phyloP scores from a whole-genome alignment of 2,329 filamentous ascomycete species.

The Trichoderma koningii region DNA sequence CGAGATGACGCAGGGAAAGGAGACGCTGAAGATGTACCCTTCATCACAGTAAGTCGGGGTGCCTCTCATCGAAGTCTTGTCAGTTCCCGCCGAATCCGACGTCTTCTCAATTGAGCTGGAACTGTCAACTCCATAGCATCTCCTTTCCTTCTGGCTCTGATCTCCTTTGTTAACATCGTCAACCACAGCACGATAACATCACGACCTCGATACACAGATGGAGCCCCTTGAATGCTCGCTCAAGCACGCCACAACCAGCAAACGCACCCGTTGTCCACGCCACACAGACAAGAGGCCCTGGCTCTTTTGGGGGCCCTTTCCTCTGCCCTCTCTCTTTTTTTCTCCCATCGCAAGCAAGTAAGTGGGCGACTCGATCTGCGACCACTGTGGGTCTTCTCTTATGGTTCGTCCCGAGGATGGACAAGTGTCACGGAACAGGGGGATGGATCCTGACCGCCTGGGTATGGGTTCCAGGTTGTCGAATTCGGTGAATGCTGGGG shows the following conservation, averaged over 20 bases:
- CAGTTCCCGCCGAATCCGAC: background rate
- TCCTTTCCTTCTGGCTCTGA: constrained; percentile 13
- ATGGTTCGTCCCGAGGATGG: constrained; percentile 44
- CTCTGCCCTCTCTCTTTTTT: background rate
- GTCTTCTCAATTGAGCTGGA: constrained; percentile 30
- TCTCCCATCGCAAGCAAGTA: constrained; percentile 26
- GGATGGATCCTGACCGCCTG: constrained; percentile 36
- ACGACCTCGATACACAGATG: constrained; percentile 28
- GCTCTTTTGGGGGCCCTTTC: constrained; percentile 1
- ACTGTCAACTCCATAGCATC: background rate
- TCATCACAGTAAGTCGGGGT: background rate
- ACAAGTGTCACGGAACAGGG: constrained; percentile 43
- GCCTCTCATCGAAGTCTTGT: background rate
- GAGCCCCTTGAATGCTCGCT: constrained; percentile 27
- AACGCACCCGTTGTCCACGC: constrained; percentile 33
- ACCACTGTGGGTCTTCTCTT: constrained; percentile 42
- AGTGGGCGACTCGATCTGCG: constrained; percentile 44
- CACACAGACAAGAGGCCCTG: constrained; percentile 32
- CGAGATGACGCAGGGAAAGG: constrained; percentile 11
- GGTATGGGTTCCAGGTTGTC: constrained; percentile 33
- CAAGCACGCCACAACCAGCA: constrained; percentile 36
- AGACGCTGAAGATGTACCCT: background rate
- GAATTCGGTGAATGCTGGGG: constrained; percentile 43
- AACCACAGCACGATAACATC: constrained; percentile 12
- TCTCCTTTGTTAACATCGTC: constrained; percentile 17